These are phyloP conservation scores for Aeschynomene evenia DNA, from an alignment of 306 rosid genomes.

Conservation along the genomic window DNA sequence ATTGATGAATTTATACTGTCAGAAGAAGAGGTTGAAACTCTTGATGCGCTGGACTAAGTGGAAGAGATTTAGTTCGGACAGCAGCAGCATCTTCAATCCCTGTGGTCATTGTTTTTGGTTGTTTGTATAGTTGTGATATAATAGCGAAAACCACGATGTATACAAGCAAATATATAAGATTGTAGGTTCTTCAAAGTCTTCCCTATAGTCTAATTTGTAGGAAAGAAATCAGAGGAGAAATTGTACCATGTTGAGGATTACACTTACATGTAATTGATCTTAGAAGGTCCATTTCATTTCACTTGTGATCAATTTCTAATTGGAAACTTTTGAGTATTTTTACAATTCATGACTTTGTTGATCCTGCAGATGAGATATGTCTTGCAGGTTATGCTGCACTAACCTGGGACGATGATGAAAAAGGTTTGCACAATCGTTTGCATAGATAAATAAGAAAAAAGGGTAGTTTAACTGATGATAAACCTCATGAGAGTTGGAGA, in stretches of 20 bases:
- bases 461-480: not conserved
- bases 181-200: not conserved
- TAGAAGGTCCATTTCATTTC: not conserved
- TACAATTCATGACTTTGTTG: not conserved
- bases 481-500: not conserved
- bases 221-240: not conserved
- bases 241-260: not conserved
- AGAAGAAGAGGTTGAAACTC: slow-evolving; percentile 67
- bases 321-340: not conserved
- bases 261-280: not conserved
- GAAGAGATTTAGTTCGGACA: not conserved
- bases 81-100: not conserved
- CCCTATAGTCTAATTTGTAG: not conserved
- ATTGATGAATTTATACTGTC: slow-evolving; percentile 64
- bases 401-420: not conserved
- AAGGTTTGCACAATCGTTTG: not conserved
- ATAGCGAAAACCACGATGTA: slow-evolving; percentile 13
- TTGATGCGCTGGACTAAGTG: slow-evolving; percentile 47
- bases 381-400: not conserved
- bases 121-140: slow-evolving; percentile 35
- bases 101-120: not conserved
- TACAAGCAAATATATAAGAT: slow-evolving; percentile 12
- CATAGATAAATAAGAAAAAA: not conserved
- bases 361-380: not conserved
- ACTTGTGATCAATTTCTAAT: not conserved